Conservation (phyloP, 2,329 filamentous ascomycete genomes). For the Fusarium hostae region DNA sequence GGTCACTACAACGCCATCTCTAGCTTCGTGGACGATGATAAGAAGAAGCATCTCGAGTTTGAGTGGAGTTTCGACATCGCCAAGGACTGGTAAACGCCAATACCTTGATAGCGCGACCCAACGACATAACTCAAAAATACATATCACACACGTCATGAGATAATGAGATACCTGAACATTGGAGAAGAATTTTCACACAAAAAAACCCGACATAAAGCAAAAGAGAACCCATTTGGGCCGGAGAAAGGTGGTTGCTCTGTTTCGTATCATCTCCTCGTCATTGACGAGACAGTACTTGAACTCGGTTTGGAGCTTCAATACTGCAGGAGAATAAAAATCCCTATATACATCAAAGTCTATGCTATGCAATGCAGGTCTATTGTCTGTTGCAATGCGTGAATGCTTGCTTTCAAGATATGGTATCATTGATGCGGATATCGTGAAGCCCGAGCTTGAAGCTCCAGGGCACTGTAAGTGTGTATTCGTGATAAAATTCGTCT, state of each 20-base stretch:
- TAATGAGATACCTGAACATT: constrained; percentile 46
- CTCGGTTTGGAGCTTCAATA: constrained; percentile 26
- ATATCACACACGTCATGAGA: constrained; percentile 42
- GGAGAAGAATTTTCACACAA: constrained; percentile 29
- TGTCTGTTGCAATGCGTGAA: constrained; percentile 20
- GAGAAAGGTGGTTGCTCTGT: constrained; percentile 34
- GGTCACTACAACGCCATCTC: constrained; percentile 91
- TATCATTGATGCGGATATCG: constrained; percentile 41
- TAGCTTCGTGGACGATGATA: constrained; percentile 95
- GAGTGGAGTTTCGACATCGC: constrained; percentile 97
- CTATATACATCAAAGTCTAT: constrained; percentile 42
- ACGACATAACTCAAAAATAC: constrained; percentile 30
- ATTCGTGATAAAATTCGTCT: constrained; percentile 33
- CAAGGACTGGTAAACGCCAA: constrained; percentile 83
- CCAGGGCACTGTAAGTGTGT: constrained; percentile 13
- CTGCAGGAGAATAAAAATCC: constrained; percentile 30
- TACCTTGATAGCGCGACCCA: constrained; percentile 2
- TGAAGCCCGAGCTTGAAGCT: constrained; percentile 29
- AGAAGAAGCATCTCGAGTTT: constrained; percentile 88
- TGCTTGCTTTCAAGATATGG: constrained; percentile 39
- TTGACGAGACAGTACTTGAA: constrained; percentile 22
- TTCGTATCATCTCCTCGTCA: constrained; percentile 34
- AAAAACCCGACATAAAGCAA: constrained; percentile 29
- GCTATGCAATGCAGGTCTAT: constrained; percentile 43
- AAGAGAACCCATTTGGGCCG: constrained; percentile 17